These are phyloP conservation scores for Eimeria praecox DNA, from an alignment of 169 alveolate genomes.

Conservation along the genomic window DNA sequence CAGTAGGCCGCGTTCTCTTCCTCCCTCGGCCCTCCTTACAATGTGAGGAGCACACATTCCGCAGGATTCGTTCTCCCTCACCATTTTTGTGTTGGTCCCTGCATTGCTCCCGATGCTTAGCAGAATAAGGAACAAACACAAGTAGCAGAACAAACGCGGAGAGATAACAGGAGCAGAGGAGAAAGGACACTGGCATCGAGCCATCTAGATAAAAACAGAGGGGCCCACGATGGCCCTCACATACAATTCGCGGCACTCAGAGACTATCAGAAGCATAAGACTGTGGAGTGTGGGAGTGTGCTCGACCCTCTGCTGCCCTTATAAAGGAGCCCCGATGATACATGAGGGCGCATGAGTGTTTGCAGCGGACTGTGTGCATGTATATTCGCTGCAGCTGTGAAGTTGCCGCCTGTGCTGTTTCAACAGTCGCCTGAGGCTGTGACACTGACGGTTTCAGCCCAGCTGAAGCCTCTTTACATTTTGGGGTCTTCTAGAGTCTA, in stretches of 20 bases:
- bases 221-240: background rate
- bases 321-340: background rate
- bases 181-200: background rate
- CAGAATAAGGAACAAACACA: background rate
- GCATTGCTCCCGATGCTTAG: background rate
- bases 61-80: background rate
- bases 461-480: background rate
- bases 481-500: slow-evolving; percentile 10
- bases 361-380: background rate
- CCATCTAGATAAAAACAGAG: background rate
- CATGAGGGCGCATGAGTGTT: background rate
- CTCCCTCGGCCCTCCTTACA: background rate
- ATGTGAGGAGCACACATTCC: background rate
- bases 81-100: background rate
- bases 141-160: background rate
- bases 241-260: background rate
- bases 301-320: background rate
- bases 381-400: background rate
- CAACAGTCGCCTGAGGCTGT: background rate
- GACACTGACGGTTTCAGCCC: background rate
- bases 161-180: background rate
- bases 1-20: slow-evolving; percentile 55
- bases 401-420: background rate
- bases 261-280: background rate
- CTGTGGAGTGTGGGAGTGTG: background rate